Evolutionary conservation across 495 filamentous ascomycete species (phyloP).

Genomic region (Stereocaulon alpinum): DNA sequence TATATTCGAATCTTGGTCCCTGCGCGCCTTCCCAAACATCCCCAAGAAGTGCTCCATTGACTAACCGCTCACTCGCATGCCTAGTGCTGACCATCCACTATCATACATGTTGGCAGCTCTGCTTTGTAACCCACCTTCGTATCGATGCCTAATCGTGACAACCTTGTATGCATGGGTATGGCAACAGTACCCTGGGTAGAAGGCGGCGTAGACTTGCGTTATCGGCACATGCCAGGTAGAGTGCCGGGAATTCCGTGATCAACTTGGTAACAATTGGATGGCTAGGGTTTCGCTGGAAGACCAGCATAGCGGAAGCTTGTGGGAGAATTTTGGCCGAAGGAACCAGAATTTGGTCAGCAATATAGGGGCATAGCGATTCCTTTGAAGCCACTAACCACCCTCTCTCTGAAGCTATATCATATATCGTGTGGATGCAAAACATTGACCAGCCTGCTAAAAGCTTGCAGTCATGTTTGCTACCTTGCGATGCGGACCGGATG

Average conservation of each 20-base stretch:
- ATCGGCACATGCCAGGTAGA: background rate
- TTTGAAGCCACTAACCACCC: background rate
- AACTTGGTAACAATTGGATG: background rate
- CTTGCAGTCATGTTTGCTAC: background rate
- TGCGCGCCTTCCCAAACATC: background rate
- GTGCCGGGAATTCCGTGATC: background rate
- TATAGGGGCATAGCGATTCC: background rate
- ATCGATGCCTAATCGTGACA: background rate
- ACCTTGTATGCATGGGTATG: background rate
- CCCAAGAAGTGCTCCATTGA: background rate
- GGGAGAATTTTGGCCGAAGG: background rate
- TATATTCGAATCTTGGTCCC: background rate
- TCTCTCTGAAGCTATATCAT: background rate
- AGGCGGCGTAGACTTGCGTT: background rate
- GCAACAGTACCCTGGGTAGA: background rate
- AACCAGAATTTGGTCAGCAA: background rate
- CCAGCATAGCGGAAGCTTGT: too few species aligned
- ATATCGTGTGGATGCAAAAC: background rate
- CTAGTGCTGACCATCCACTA: background rate
- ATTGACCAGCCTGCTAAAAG: background rate
- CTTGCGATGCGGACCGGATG: background rate
- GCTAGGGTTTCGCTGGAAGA: background rate
- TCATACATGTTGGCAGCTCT: background rate
- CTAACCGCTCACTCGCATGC: background rate
- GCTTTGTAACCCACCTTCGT: background rate